Conservation (phyloP, 164 flowering plant genomes). For the Pachysandra terminalis region DNA sequence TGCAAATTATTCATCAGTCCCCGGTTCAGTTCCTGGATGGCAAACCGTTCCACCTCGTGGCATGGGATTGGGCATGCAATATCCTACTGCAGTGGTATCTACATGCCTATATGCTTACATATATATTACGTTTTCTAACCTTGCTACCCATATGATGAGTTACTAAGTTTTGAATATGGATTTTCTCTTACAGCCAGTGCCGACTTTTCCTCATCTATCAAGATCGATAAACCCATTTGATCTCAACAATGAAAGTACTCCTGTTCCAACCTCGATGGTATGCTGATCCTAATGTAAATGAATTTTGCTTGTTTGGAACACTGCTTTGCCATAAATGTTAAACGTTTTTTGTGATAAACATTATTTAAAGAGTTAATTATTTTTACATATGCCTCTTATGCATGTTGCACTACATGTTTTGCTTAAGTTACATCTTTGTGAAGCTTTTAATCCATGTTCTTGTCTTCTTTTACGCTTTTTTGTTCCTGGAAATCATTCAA, state of each 20-base stretch:
- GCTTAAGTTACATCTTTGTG: background rate
- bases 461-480: background rate
- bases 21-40: slow-evolving; percentile 55
- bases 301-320: background rate
- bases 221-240: slow-evolving; percentile 86
- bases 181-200: slow-evolving; percentile 40
- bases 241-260: slow-evolving; percentile 41
- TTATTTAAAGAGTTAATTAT: background rate
- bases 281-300: slow-evolving; percentile 3
- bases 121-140: background rate
- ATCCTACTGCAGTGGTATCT: slow-evolving; percentile 53
- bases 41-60: slow-evolving; percentile 53
- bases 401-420: background rate
- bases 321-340: background rate
- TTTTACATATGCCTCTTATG: background rate
- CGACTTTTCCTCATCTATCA: slow-evolving; percentile 35
- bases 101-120: background rate
- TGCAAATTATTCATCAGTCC: slow-evolving; percentile 38
- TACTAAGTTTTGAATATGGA: slow-evolving; percentile 3
- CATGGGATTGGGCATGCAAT: slow-evolving; percentile 59
- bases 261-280: slow-evolving; percentile 55
- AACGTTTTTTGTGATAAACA: background rate
- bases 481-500: background rate
- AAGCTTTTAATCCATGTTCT: no score
- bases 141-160: background rate